Evolutionary conservation across 768 basidiomycete genomes (phyloP).

Genomic region (Termitomyces sp.): DNA sequence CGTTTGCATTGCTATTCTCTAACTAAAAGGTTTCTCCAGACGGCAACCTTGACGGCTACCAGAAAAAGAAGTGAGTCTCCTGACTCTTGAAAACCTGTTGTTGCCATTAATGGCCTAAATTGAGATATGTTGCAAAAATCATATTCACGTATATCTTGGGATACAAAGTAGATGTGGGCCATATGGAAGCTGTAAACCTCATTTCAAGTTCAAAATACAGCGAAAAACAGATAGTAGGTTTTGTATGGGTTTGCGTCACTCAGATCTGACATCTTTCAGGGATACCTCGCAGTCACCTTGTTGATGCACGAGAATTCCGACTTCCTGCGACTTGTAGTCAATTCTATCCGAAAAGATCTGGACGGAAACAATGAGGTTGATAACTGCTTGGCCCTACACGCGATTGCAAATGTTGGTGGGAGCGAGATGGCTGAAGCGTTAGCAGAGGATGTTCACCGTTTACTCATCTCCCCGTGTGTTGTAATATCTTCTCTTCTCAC

Average conservation of each 20-base stretch:
- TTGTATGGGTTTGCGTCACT: constrained; percentile 5
- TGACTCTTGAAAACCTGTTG: background rate
- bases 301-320: constrained; percentile 99
- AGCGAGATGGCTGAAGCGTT: constrained; percentile 98
- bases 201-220: constrained; percentile 95
- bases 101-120: constrained; percentile 1
- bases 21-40: constrained; percentile 40
- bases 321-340: constrained; percentile 93
- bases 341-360: constrained; percentile 96
- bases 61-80: constrained; percentile 80
- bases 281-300: constrained; percentile 94
- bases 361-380: constrained; percentile 93
- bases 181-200: constrained; percentile 99
- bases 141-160: constrained; percentile 99
- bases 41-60: constrained; percentile 85
- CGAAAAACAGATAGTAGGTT: constrained; percentile 97
- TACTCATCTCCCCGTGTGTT: constrained; percentile 89
- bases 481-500: background rate
- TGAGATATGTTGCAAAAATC: constrained; percentile 96
- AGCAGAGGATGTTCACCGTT: constrained; percentile 88
- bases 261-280: constrained; percentile 46
- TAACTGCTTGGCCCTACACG: constrained; percentile 95
- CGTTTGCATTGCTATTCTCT: background rate
- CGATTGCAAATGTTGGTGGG: constrained; percentile 97
- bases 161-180: constrained; percentile 98